Evolutionary conservation across 2,329 filamentous ascomycete species (phyloP).

Genomic region (Trichoderma brevicompactum): DNA sequence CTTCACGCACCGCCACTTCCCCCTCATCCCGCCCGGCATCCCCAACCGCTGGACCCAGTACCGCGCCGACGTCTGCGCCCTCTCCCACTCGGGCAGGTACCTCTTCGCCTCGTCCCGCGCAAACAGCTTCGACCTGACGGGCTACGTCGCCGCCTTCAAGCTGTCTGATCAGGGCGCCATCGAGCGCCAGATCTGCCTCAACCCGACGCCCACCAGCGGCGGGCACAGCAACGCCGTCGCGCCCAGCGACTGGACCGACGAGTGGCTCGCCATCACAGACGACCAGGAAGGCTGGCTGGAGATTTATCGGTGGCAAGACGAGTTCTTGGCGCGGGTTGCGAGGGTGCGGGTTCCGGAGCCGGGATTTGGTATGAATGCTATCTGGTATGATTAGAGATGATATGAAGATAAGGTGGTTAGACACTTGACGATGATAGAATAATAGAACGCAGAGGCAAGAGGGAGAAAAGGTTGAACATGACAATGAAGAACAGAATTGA

Average conservation of each 20-base stretch:
- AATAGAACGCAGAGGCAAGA: neutral
- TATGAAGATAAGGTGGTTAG: neutral
- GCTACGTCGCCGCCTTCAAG: slow-evolving; percentile 81
- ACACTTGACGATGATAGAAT: neutral
- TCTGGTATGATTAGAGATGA: slow-evolving; percentile 73
- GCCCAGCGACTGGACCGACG: slow-evolving; percentile 81
- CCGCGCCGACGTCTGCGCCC: slow-evolving; percentile 80
- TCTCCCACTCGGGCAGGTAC: slow-evolving; percentile 70
- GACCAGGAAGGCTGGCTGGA: slow-evolving; percentile 87
- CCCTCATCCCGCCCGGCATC: slow-evolving; percentile 77
- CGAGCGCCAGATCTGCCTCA: slow-evolving; percentile 77
- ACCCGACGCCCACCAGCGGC: slow-evolving; percentile 83
- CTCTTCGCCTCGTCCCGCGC: slow-evolving; percentile 85
- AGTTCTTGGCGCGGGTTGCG: slow-evolving; percentile 78
- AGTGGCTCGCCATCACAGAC: slow-evolving; percentile 88
- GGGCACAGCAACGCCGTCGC: slow-evolving; percentile 88
- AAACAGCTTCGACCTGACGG: slow-evolving; percentile 75
- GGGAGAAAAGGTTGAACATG: neutral
- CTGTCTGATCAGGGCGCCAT: slow-evolving; percentile 71
- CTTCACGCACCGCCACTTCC: slow-evolving; percentile 76
- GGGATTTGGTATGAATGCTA: slow-evolving; percentile 96
- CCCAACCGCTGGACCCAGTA: slow-evolving; percentile 65
- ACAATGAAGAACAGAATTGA: neutral
- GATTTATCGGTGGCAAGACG: slow-evolving; percentile 84
- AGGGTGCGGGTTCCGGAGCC: slow-evolving; percentile 78